Percentiles rank a stretch among this genome's conserved stretches.
These are phyloP conservation scores for Geranium brycei DNA, from an alignment of 345 rosid species.

Conservation along the genomic window DNA sequence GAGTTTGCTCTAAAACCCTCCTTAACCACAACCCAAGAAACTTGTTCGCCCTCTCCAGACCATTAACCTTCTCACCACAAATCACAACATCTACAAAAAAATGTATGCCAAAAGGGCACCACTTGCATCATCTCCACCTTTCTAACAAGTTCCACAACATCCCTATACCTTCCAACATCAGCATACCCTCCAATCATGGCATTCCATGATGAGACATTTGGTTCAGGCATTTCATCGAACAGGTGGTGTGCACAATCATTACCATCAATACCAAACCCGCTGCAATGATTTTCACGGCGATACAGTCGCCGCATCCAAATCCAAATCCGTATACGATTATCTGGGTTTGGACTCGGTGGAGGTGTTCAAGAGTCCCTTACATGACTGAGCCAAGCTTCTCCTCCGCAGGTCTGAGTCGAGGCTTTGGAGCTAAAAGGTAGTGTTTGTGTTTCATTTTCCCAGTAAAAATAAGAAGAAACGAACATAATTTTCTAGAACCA, in stretches of 20 bases:
- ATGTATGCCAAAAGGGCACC: slow-evolving; percentile 55
- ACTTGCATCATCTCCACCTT: slow-evolving; percentile 35
- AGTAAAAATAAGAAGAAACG: too few relatives aligned
- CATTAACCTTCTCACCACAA: slow-evolving; percentile 30
- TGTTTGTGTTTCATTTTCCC: too few relatives aligned
- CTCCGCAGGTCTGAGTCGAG: slow-evolving; percentile 23
- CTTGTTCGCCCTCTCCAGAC: slow-evolving; percentile 43
- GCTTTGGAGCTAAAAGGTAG: too few relatives aligned
- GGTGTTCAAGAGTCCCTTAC: slow-evolving; percentile 32
- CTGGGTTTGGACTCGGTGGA: slow-evolving; percentile 50
- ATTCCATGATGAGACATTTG: slow-evolving; percentile 41
- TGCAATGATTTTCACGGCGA: slow-evolving; percentile 32
- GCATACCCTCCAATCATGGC: slow-evolving; percentile 51
- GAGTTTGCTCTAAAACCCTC: slow-evolving; percentile 41
- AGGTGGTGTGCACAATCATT: slow-evolving; percentile 38
- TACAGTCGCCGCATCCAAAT: slow-evolving; percentile 23
- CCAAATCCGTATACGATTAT: slow-evolving; percentile 24
- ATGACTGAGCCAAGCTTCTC: slow-evolving; percentile 43
- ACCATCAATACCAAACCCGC: slow-evolving; percentile 14
- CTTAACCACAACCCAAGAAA: slow-evolving; percentile 51
- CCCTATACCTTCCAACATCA: slow-evolving; percentile 17
- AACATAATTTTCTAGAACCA: too few relatives aligned
- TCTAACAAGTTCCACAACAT: slow-evolving; percentile 33
- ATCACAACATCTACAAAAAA: slow-evolving; percentile 50
- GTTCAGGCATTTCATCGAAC: slow-evolving; percentile 53